Percentiles rank a stretch among this genome's conserved stretches.
phyloP scores from a whole-genome alignment of 225 moss, liverwort and hornwort species.

The Lunularia cruciata region DNA sequence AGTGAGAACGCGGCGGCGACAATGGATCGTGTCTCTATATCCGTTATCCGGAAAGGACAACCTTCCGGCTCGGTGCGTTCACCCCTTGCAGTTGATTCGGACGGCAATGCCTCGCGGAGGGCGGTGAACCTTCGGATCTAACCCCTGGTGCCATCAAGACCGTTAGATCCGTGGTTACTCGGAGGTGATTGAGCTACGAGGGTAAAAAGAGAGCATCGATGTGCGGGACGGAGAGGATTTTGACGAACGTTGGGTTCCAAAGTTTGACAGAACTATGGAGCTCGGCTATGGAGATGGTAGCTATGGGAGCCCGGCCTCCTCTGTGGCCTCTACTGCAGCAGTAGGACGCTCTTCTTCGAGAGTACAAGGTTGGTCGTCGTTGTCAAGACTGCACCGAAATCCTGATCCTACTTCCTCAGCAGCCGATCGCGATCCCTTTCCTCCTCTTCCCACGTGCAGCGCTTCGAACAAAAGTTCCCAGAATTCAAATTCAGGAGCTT shows the following conservation, averaged over 20 bases:
- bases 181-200: slow-evolving; percentile 15
- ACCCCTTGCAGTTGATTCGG: too few species aligned
- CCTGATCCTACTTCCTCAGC: slow-evolving; percentile 29
- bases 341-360: background rate
- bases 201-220: background rate
- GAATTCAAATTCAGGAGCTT: slow-evolving; percentile 4
- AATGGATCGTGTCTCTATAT: too few species aligned
- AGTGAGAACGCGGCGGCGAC: too few species aligned
- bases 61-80: too few species aligned
- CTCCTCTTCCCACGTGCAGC: slow-evolving; percentile 16
- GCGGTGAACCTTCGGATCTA: too few species aligned
- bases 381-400: slow-evolving; percentile 39
- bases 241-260: slow-evolving; percentile 22
- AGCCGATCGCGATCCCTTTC: slow-evolving; percentile 37
- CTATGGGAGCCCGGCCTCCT: slow-evolving; percentile 19
- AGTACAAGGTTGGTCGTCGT: slow-evolving; percentile 41
- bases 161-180: slow-evolving; percentile 13
- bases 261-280: background rate
- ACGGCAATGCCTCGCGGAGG: too few species aligned
- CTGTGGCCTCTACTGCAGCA: slow-evolving; percentile 4
- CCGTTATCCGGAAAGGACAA: too few species aligned
- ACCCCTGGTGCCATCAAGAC: background rate
- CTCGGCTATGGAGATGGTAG: slow-evolving; percentile 21
- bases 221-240: slow-evolving; percentile 6
- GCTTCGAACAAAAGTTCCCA: slow-evolving; percentile 7